phyloP scores from a whole-genome alignment of 2,329 filamentous ascomycete species.

The Tolypocladium tropicale region DNA sequence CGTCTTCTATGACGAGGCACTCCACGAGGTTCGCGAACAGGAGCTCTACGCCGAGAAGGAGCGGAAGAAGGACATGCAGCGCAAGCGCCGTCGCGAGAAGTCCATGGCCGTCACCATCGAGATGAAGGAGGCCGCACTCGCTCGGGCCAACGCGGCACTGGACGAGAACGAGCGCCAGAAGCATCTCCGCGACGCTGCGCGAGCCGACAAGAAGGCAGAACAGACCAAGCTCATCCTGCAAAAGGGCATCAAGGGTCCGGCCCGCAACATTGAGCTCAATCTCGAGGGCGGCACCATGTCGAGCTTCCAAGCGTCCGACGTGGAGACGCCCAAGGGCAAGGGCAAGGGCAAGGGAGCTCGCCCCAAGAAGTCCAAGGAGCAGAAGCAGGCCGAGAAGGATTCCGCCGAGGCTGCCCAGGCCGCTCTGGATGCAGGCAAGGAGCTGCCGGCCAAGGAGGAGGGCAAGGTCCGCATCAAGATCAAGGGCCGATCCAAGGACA shows the following conservation, averaged over 20 bases:
- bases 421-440: slow-evolving; percentile 68
- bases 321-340: slow-evolving; percentile 40
- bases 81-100: slow-evolving; percentile 90
- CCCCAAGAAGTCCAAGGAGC: slow-evolving; percentile 84
- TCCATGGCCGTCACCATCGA: slow-evolving; percentile 90
- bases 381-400: slow-evolving; percentile 71
- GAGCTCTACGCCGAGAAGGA: slow-evolving; percentile 94
- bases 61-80: slow-evolving; percentile 99
- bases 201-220: slow-evolving; percentile 85
- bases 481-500: slow-evolving; percentile 38
- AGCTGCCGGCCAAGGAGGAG: slow-evolving; percentile 49
- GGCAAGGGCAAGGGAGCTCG: slow-evolving; percentile 51
- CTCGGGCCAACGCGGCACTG: slow-evolving; percentile 65
- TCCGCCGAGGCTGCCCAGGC: slow-evolving; percentile 82
- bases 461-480: slow-evolving; percentile 55
- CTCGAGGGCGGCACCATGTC: slow-evolving; percentile 78
- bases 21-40: slow-evolving; percentile 78
- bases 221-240: slow-evolving; percentile 82
- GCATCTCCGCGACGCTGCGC: slow-evolving; percentile 75
- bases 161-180: slow-evolving; percentile 76
- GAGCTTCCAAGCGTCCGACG: slow-evolving; percentile 64
- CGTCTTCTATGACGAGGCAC: slow-evolving; percentile 68
- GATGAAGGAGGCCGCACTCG: slow-evolving; percentile 73
- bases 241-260: slow-evolving; percentile 73
- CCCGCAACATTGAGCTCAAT: slow-evolving; percentile 62